These are phyloP conservation scores for Podila epigama DNA, from an alignment of 192 early-diverging fungal genomes.

Conservation along the genomic window DNA sequence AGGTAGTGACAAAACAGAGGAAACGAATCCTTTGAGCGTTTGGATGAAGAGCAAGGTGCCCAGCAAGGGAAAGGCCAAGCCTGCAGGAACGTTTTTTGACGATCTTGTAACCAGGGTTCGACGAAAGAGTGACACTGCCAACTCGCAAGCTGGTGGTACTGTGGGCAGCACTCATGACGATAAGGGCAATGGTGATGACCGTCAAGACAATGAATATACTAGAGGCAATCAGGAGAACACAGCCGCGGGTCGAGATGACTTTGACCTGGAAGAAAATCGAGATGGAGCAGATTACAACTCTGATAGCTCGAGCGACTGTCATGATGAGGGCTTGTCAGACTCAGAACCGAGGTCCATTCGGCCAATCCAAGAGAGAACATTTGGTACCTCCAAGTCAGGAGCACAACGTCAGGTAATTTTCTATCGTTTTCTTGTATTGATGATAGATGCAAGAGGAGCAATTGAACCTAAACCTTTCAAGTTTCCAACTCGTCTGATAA, in stretches of 20 bases:
- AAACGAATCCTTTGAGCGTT: conserved; percentile 1
- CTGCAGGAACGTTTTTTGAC: not conserved
- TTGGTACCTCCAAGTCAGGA: conserved; percentile 3
- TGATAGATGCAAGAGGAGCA: too few species aligned
- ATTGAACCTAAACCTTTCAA: too few species aligned
- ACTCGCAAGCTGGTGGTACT: not conserved
- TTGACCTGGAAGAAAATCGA: not conserved
- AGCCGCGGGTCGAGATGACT: not conserved
- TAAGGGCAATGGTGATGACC: not conserved
- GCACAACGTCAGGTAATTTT: conserved; percentile 7
- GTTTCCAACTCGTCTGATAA: not conserved
- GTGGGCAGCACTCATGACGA: not conserved
- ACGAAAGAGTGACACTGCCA: too few species aligned
- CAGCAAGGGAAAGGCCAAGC: not conserved
- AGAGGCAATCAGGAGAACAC: not conserved
- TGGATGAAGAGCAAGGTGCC: conserved; percentile 5
- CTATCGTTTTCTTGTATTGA: not conserved
- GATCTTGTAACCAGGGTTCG: not conserved
- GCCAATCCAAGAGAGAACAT: not conserved
- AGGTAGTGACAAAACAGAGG: not conserved
- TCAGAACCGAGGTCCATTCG: not conserved
- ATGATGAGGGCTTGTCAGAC: not conserved
- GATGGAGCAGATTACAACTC: not conserved
- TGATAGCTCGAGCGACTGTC: not conserved
- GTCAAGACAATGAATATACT: not conserved